Percentiles rank a stretch among this genome's conserved stretches.
These are phyloP conservation scores for Bipolaris bicolor DNA, from an alignment of 2,329 filamentous ascomycete species.

Conservation along the genomic window DNA sequence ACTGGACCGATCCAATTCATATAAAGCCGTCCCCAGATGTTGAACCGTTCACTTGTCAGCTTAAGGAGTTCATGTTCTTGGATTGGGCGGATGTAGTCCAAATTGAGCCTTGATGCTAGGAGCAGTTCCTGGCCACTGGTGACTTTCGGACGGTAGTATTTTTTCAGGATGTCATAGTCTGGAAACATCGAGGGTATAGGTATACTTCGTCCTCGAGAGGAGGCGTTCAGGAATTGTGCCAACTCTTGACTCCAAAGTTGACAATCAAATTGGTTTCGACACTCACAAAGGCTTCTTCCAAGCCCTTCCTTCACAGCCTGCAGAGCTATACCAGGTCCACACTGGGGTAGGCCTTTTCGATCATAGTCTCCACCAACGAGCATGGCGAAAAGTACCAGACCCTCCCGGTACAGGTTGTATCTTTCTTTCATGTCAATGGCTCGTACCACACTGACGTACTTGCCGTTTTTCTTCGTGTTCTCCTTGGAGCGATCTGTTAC, in stretches of 20 bases:
- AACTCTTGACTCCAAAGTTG: conserved; percentile 37
- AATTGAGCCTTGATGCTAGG: conserved; percentile 33
- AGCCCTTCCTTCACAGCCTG: conserved; percentile 36
- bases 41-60: conserved; percentile 45
- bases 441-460: conserved; percentile 41
- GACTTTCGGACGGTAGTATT: conserved; percentile 48
- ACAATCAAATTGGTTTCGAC: conserved; percentile 27
- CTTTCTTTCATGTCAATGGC: conserved; percentile 34
- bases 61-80: conserved; percentile 45
- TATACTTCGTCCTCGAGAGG: conserved; percentile 6
- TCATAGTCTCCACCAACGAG: conserved; percentile 53
- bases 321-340: conserved; percentile 43
- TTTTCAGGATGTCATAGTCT: conserved; percentile 36
- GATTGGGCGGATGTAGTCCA: conserved; percentile 39
- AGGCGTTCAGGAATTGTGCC: conserved; percentile 13
- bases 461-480: conserved; percentile 41
- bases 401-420: conserved; percentile 43
- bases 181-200: conserved; percentile 29
- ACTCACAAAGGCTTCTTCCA: conserved; percentile 38
- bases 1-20: conserved; percentile 49
- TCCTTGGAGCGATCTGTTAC: conserved; percentile 31
- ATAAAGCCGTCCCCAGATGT: conserved; percentile 48
- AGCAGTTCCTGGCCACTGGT: conserved; percentile 40
- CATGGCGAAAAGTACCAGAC: conserved; percentile 51
- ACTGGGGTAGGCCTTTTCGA: conserved; percentile 45